A percentile compares a stretch with the other conserved stretches of the same genome.
These are phyloP conservation scores for Diaporthe humulicola DNA, from an alignment of 2,329 filamentous ascomycete species.

Conservation along the genomic window DNA sequence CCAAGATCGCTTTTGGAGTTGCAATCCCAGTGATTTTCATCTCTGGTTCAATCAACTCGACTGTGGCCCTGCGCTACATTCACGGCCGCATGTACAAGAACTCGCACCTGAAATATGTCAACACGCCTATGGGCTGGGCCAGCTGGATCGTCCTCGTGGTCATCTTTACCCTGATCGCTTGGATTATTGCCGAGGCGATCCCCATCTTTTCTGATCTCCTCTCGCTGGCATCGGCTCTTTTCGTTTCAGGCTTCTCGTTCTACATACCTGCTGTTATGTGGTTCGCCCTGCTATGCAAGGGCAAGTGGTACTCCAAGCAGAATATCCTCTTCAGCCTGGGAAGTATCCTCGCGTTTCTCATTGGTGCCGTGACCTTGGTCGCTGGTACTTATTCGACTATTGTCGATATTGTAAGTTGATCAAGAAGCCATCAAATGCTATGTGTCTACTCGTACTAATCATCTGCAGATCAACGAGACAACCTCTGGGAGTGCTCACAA, in stretches of 20 bases:
- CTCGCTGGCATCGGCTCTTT: conserved; percentile 63
- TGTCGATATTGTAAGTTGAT: conserved; percentile 46
- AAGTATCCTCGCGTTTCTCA: conserved; percentile 44
- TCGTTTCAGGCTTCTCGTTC: conserved; percentile 61
- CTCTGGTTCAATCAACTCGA: conserved; percentile 77
- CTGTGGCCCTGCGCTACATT: conserved; percentile 60
- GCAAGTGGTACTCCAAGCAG: conserved; percentile 46
- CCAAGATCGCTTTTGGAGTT: conserved; percentile 78
- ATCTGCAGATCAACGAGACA: conserved; percentile 6
- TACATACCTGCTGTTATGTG: conserved; percentile 51
- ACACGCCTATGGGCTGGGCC: conserved; percentile 62
- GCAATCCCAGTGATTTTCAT: conserved; percentile 81
- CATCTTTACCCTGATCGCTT: conserved; percentile 72
- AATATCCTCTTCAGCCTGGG: conserved; percentile 42
- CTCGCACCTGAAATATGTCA: conserved; percentile 60
- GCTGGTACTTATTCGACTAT: conserved; percentile 47
- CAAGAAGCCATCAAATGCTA: too few relatives aligned
- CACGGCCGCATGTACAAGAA: conserved; percentile 60
- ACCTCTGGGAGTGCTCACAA: conserved; percentile 18
- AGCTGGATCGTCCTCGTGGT: conserved; percentile 71
- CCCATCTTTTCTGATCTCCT: conserved; percentile 80
- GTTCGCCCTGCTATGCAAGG: conserved; percentile 50
- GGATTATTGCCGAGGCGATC: conserved; percentile 79
- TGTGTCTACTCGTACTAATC: neutral
- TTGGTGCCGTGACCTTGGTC: conserved; percentile 46